Base-by-base conservation (phyloP, 352 stramenopile species). In the Phytophthora aleatoria region DNA sequence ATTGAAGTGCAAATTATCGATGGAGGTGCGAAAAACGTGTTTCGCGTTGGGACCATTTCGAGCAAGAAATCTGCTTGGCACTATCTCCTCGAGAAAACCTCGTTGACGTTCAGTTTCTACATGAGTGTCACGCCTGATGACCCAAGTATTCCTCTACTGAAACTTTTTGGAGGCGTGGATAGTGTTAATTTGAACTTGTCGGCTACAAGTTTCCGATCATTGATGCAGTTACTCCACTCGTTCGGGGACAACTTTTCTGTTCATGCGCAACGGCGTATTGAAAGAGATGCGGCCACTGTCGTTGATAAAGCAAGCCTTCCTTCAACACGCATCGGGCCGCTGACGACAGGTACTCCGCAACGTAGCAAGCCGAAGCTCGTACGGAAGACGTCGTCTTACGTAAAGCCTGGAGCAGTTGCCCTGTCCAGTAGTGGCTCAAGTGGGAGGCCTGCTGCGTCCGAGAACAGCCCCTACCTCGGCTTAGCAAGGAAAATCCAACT, bases 61-160 rank as follows among this genome's bases (percentile, higher is more conserved):
- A 36, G 49, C 36, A 64, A 64, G 8, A 76, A 61, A 30, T 74
- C 67, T 5, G 58, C 73, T 15, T 85, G 80, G 79, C 70, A 74
- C 28, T 85, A 91, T 48, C 60, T 91, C 26, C 71, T 92, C 6
- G 83, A 92, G 61, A 92, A 90, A 73, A 94, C 79, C 9, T 91
- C 80, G 10, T 61, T 92, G 9, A 71, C 71, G 2, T 87, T 94
- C 30, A 83, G 74, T 45, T 90, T 94, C 41, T 85, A 84, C 59
- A 81, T 89, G 41, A 95, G 87, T 35, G 83, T 95, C 7, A 79
- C 85, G 4, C 82, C 85, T 2, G 82, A 90, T 63, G 87, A 95
- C 41, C 85, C 84, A 1, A 90, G 79, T 7, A 88, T 92, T 49
- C 82, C 87, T 36, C 71, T 95, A 11, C 50, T 94, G 8, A 95